Evolutionary conservation across 768 basidiomycete genomes (phyloP).

Genomic region (Leccinum truebloodii): DNA sequence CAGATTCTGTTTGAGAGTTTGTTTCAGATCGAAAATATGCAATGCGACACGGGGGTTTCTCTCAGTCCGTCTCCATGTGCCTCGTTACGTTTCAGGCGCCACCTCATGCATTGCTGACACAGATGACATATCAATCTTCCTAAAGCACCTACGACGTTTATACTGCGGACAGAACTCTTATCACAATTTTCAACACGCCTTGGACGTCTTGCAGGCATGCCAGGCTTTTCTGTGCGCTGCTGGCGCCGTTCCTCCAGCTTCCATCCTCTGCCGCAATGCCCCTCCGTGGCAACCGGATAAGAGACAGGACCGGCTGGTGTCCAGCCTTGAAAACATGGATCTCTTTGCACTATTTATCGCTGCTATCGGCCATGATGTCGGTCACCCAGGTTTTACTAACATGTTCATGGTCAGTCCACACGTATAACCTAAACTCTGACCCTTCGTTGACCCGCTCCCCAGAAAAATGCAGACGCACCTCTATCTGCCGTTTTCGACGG

Average conservation of each 20-base stretch:
- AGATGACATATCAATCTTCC: slow-evolving; percentile 77
- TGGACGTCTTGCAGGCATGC: slow-evolving; percentile 93
- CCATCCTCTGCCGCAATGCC: slow-evolving; percentile 48
- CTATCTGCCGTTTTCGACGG: slow-evolving; percentile 87
- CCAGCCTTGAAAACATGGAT: slow-evolving; percentile 62
- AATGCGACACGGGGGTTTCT: slow-evolving; percentile 54
- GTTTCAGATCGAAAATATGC: slow-evolving; percentile 76
- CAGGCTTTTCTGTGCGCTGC: slow-evolving; percentile 82
- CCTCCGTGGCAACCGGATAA: slow-evolving; percentile 41
- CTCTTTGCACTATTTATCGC: slow-evolving; percentile 85
- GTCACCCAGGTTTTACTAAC: slow-evolving; percentile 94
- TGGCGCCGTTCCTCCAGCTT: slow-evolving; percentile 78
- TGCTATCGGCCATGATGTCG: slow-evolving; percentile 97
- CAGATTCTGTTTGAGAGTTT: slow-evolving; percentile 86
- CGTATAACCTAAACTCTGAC: not conserved
- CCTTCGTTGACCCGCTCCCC: slow-evolving; percentile 9
- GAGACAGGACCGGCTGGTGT: slow-evolving; percentile 36
- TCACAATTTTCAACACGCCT: slow-evolving; percentile 96
- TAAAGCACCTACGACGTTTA: slow-evolving; percentile 86
- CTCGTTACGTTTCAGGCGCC: slow-evolving; percentile 22
- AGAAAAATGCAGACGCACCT: slow-evolving; percentile 95
- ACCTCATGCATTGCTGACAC: slow-evolving; percentile 21
- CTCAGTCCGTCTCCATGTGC: slow-evolving; percentile 48
- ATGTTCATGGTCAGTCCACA: slow-evolving; percentile 77
- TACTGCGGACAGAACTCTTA: slow-evolving; percentile 93